Percentiles rank a stretch among this genome's conserved stretches.
Evolutionary conservation across 306 rosid genomes (phyloP).

Genomic region (Prunus padus): DNA sequence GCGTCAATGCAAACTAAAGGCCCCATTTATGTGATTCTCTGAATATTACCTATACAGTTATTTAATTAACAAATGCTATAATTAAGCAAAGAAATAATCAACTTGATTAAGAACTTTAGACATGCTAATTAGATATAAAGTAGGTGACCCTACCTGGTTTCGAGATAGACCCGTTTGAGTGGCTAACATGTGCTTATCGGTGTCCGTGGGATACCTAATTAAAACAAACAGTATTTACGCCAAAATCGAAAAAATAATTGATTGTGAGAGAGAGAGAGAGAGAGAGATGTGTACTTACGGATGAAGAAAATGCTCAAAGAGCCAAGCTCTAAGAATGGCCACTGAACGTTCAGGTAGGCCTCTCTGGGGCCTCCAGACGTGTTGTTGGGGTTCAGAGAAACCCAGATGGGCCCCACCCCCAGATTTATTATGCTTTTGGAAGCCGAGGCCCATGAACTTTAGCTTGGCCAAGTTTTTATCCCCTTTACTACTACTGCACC

Average conservation of each 20-base stretch:
- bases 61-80: background rate
- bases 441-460: conserved; percentile 56
- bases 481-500: conserved; percentile 32
- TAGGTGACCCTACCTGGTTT: conserved; percentile 72
- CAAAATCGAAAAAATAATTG: conserved; percentile 1
- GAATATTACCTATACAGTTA: background rate
- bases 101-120: background rate
- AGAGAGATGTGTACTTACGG: conserved; percentile 55
- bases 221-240: conserved; percentile 5
- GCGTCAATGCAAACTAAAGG: too few relatives aligned
- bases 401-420: conserved; percentile 35
- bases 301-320: conserved; percentile 96
- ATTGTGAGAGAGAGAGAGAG: background rate
- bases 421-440: conserved; percentile 52
- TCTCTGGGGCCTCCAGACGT: conserved; percentile 89
- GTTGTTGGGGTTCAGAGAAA: conserved; percentile 62
- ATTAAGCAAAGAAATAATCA: background rate
- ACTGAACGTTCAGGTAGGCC: conserved; percentile 91
- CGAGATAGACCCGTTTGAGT: conserved; percentile 92
- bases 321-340: conserved; percentile 88
- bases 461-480: conserved; percentile 35
- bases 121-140: conserved; percentile 23
- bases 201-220: conserved; percentile 93
- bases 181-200: conserved; percentile 95
- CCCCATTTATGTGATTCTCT: too few relatives aligned